Base-by-base conservation (phyloP, 2,329 filamentous ascomycete genomes). In the Teratosphaeria nubilosa region DNA sequence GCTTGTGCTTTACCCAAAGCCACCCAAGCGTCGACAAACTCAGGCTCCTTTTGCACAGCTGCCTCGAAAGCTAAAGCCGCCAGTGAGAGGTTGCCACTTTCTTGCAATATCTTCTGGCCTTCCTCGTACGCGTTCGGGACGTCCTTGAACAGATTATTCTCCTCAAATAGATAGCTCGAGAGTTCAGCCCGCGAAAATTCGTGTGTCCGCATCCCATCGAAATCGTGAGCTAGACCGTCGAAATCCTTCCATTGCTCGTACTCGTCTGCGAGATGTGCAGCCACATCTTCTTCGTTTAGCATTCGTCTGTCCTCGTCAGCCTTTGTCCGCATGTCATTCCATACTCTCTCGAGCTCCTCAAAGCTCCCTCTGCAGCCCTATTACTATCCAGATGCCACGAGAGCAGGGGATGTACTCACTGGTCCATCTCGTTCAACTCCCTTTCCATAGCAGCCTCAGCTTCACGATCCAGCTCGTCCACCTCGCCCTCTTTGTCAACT, bases 61-160 rank as follows among this genome's bases (percentile, higher is more conserved):
- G 94, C 91, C 75, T 99, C 94, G 66, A 99, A 99, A 0, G 94
- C 94, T 54, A 99, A 78, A 0, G 94, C 91, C 6, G 94, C 94
- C 22, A 99, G 79, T 0, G 91, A 96, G 9, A 99, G 81, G 71
- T 97, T 99, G 13, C 94, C 94, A 52, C 94, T 91, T 68, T 94
- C 88, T 61, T 87, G 85, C 83, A 99, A 90, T 61, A 99, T 96
- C 68, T 90, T 87, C 64, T 96, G 82, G 53, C 94, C 94, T 75
- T 97, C 91, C 58, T 92, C 88, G 68, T 95, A 99, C 0, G 94
- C 90, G 70, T 95, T 91, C 58, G 78, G 80, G 60, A 90, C 82
- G 58, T 88, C 83, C 63, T 85, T 81, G 80, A 96, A 97, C 25
- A 94, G 80, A 72, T 99, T 99, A 62, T 96, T 88, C 67, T 92